These are phyloP conservation scores for Ustilago lituana DNA, from an alignment of 1,284 basidiomycete species.

Conservation along the genomic window DNA sequence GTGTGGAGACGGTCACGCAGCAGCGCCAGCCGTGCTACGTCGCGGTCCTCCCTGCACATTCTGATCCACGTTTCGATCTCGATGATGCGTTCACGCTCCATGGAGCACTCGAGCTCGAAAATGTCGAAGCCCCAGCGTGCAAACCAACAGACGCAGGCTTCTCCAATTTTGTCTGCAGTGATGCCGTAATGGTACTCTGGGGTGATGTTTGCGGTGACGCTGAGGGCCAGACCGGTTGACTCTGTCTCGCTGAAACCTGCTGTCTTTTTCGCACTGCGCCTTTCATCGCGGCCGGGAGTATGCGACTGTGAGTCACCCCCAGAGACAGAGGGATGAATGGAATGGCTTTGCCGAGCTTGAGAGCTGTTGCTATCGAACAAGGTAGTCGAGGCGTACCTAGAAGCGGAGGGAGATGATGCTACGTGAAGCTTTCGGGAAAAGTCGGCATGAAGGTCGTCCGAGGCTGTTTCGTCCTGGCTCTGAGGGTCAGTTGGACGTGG, in stretches of 20 bases:
- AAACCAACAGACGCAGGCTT: slow-evolving; percentile 87
- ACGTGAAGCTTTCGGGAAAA: slow-evolving; percentile 22
- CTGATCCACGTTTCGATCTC: slow-evolving; percentile 42
- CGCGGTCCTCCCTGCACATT: slow-evolving; percentile 28
- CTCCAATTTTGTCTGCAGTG: slow-evolving; percentile 87
- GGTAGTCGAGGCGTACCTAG: background rate
- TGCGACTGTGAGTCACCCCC: background rate
- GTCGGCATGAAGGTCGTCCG: slow-evolving; percentile 60
- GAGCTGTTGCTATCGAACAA: background rate
- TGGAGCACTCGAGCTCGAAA: slow-evolving; percentile 74
- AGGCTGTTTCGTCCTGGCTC: background rate
- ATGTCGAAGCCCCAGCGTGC: slow-evolving; percentile 85
- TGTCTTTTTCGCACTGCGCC: slow-evolving; percentile 22
- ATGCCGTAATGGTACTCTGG: slow-evolving; percentile 71
- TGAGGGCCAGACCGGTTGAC: background rate
- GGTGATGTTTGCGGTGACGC: background rate
- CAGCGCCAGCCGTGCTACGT: slow-evolving; percentile 23
- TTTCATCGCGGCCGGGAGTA: slow-evolving; percentile 10
- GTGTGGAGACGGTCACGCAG: slow-evolving; percentile 36
- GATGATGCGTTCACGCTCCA: slow-evolving; percentile 47
- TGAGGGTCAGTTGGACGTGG: background rate
- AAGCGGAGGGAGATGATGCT: background rate
- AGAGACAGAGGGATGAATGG: background rate
- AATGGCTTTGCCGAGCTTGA: background rate
- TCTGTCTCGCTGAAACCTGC: slow-evolving; percentile 28